Base-by-base conservation (phyloP, 805 yeast genomes). In the Candida krabiensis region DNA sequence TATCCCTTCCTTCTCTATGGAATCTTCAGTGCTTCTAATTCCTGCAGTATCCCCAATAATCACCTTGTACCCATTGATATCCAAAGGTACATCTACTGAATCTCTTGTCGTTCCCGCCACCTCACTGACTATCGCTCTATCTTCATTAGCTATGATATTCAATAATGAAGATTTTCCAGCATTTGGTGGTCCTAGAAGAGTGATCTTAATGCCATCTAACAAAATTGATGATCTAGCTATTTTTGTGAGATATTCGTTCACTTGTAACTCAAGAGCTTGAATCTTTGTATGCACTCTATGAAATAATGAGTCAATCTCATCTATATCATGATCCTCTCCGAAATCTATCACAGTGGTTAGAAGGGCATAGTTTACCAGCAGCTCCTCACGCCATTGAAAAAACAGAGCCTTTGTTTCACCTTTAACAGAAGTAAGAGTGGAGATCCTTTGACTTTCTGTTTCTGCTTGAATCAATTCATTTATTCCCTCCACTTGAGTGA, bases 81-180 rank as follows among this genome's bases (percentile, higher is more conserved):
- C 90, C 19, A 93, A 55, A 0, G 88, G 85, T 2, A 88, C 77
- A 48, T 89, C 95, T 17, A 93, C 75, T 0, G 86, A 66, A 55
- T 93, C 99, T 52, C 99, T 71, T 0, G 99, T 93, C 0, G 99
- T 93, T 0, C 99, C 99, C 2, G 96, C 95, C 4, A 86, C 76
- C 26, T 80, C 80, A 56, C 96, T 87, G 1, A 93, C 98, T 26
- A 93, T 88, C 0, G 96, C 95, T 13, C 88, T 84, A 16, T 89
- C 95, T 16, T 84, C 77, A 41, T 80, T 73, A 0, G 90, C 87
- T 6, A 93, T 60, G n/a, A 64, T 55, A 53, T 93, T 93, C 35
- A 93, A 61, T 9, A 93, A 63, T 1, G 96, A 86, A 3, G 96
- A 89, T 57, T 93, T 93, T 0, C 99, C 99, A 1, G 96, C 96